Evolutionary conservation across 164 flowering plant genomes (phyloP), one percentile per base, ranked within the genome.

Genomic region (Berberis vulgaris): DNA sequence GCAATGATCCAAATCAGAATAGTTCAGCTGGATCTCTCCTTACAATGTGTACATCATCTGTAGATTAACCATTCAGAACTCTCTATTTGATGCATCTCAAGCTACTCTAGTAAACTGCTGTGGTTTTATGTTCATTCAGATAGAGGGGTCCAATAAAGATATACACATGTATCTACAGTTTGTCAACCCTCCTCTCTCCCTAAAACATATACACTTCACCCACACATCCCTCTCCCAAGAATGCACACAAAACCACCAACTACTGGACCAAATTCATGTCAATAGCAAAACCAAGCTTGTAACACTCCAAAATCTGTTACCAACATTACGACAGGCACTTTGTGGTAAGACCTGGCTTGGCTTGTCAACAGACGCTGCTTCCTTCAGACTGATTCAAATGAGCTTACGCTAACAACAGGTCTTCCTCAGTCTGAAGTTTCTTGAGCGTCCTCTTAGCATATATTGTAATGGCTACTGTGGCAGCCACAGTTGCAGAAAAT

Each of bases 371-470:
- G 12, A 7, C 9, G 41, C 11, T 57, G 7, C 59, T 43, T 53
- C 59, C 43, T 53, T 43, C 53, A 52, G 41, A 41, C 41, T 40
- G 49, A 44, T 41, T n/a, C n/a, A 40, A 67, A 3, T 7, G 45
- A 56, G 9, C 9, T 63, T 55, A 61, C 38, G 45, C 53, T 42
- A 67, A 60, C 9, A 67, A 62, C 41, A 47, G 72, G 59, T 77
- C 87, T 5, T 87, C 96, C 65, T 87, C 89, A 12, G 43, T 59
- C 52, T 82, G 86, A 41, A 85, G 69, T 47, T 73, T 71, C 68
- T 71, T 84, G 13, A 93, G 89, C 58, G 77, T 70, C 59, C 81
- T 82, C 72, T 85, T 93, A 0, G 98, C 87, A 62, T 85, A 89
- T 1, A 82, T 41, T 13, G 98, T 90, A 56, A 83, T 71, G 12